These are phyloP conservation scores for Allomyces arbusculus DNA, from an alignment of 192 early-diverging fungal genomes.

Conservation along the genomic window DNA sequence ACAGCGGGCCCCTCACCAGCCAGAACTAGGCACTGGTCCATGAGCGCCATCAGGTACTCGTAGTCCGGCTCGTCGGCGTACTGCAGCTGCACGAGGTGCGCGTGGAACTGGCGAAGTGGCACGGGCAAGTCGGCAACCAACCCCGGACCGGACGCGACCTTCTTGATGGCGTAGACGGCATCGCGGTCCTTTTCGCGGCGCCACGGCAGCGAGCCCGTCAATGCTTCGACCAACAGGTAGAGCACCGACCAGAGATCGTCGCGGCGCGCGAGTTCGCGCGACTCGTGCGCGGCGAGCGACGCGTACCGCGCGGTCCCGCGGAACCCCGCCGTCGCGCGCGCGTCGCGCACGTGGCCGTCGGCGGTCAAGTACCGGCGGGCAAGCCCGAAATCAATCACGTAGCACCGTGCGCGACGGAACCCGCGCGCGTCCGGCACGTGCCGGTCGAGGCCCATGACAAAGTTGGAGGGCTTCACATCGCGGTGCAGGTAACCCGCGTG, in stretches of 20 bases:
- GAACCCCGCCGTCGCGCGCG: constrained; percentile 29
- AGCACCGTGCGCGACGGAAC: constrained; percentile 7
- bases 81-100: constrained; percentile 11
- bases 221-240: constrained; percentile 28
- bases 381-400: constrained; percentile 34
- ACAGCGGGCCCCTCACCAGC: constrained; percentile 6
- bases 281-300: constrained; percentile 1
- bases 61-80: constrained; percentile 18
- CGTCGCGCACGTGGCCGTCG: constrained; percentile 15
- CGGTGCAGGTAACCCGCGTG: constrained; percentile 27
- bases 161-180: constrained; percentile 8
- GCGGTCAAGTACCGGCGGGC: constrained; percentile 13
- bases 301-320: constrained; percentile 35
- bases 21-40: constrained; percentile 7
- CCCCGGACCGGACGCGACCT: constrained; percentile 3
- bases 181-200: constrained; percentile 24
- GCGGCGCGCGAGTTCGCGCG: constrained; percentile 24
- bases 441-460: constrained; percentile 1
- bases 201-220: constrained; percentile 29
- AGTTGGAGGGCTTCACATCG: constrained; percentile 26
- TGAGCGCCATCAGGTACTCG: constrained; percentile 4
- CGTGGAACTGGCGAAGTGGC: constrained; percentile 9
- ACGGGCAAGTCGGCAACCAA: constrained; percentile 11
- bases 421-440: neutral
- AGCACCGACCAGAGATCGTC: constrained; percentile 39